Evolutionary conservation across 768 basidiomycete species (phyloP), one percentile per base, ranked within the genome.

Genomic region (Russula vinacea): DNA sequence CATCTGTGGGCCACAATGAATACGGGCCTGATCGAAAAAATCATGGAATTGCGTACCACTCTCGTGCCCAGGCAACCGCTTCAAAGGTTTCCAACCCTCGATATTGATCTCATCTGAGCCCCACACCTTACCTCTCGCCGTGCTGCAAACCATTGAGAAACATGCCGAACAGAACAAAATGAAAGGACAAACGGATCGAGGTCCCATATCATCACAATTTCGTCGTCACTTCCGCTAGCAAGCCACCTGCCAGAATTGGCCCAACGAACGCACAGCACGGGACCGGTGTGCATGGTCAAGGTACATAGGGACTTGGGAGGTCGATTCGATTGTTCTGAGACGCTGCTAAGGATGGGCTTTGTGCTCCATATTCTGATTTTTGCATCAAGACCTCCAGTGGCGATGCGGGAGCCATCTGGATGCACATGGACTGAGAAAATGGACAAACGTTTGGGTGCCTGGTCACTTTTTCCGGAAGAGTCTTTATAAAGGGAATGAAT

Each of bases 351-450:
- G 68, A 98, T 96, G 0, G 97, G 95, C 66, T 91, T 88, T 0
- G 97, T 98, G 66, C 90, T 91, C 96, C 96, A 99, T 76, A 99
- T 92, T 55, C 94, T 89, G 65, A 99, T 86, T 78, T 94, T 95
- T 45, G 92, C 89, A 74, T 99, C 96, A 59, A 99, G 81, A 2
- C 95, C 94, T 33, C 94, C 97, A 0, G 96, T 99, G n/a, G 97
- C 96, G 69, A 99, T 89, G 19, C 96, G 85, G 22, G 92, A 94
- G 67, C 92, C 92, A 71, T 99, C 96, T 0, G 96, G 96, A 70
- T 98, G 95, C 11, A 97, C 92, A 69, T 93, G 89, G 22, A 96
- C 84, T 9, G 92, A 90, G 79, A 94, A 98, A 69, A 98, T 94
- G 24, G 92, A 88, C 24, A 89, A 79, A 50, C 86, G 82, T 70